Evolutionary conservation across 352 stramenopile genomes (phyloP).

Genomic region (Phytophthora foliorum): DNA sequence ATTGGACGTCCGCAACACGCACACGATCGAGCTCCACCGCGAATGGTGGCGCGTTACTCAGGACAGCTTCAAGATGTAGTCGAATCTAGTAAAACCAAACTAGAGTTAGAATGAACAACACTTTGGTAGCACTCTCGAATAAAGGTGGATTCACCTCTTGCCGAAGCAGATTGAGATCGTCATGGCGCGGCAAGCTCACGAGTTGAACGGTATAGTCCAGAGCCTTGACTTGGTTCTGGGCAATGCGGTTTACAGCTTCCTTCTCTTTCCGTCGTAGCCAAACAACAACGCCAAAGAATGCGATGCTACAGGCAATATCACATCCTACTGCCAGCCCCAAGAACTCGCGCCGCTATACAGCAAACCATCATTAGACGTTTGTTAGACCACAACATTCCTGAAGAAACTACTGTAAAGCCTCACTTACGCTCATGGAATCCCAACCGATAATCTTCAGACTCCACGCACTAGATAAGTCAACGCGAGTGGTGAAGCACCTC

Average conservation of each 20-base stretch:
- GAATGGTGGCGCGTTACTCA: constrained; percentile 64
- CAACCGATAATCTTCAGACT: constrained; percentile 83
- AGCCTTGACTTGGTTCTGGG: constrained; percentile 71
- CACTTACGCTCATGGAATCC: constrained; percentile 76
- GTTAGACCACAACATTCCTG: not conserved
- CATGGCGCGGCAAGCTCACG: constrained; percentile 67
- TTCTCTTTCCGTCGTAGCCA: constrained; percentile 84
- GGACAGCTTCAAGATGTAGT: constrained; percentile 65
- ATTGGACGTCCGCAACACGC: constrained; percentile 81
- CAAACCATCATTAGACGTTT: not conserved
- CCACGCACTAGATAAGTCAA: constrained; percentile 78
- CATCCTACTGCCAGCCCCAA: constrained; percentile 73
- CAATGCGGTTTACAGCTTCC: constrained; percentile 65
- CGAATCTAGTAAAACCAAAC: constrained; percentile 52
- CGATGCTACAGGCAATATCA: constrained; percentile 73
- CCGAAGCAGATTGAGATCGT: constrained; percentile 66
- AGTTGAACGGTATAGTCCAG: constrained; percentile 86
- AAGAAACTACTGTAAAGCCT: not conserved
- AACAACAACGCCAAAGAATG: constrained; percentile 73
- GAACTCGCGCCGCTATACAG: constrained; percentile 67
- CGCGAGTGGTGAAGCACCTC: constrained; percentile 80
- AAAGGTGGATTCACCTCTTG: constrained; percentile 52
- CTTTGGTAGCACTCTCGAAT: constrained; percentile 42
- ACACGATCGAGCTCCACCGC: constrained; percentile 67
- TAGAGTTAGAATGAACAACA: not conserved